Evolutionary conservation across 805 yeast genomes (phyloP).

Genomic region (Saccharomycopsis sp.): DNA sequence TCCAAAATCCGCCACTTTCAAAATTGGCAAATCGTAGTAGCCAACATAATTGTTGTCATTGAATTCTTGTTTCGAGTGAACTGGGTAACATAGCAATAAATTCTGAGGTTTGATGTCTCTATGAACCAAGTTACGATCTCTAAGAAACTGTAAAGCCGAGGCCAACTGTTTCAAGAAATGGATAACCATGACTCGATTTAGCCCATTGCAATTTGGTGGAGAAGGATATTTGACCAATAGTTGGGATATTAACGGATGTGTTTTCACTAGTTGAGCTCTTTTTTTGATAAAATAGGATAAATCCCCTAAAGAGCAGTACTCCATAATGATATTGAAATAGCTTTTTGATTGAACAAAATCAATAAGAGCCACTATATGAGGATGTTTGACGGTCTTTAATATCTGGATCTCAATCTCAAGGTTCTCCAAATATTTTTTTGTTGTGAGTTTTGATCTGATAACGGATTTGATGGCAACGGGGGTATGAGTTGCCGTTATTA

Average conservation of each 20-base stretch:
- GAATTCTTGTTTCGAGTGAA: slow-evolving; percentile 53
- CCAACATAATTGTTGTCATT: slow-evolving; percentile 55
- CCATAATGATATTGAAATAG: slow-evolving; percentile 89
- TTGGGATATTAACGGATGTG: slow-evolving; percentile 71
- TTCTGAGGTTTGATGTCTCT: slow-evolving; percentile 95
- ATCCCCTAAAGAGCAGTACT: slow-evolving; percentile 93
- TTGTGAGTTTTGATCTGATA: slow-evolving; percentile 67
- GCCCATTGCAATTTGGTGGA: slow-evolving; percentile 67
- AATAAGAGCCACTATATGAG: slow-evolving; percentile 80
- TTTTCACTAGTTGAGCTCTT: slow-evolving; percentile 57
- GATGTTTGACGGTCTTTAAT: slow-evolving; percentile 78
- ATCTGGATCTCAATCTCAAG: slow-evolving; percentile 89
- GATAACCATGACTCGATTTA: slow-evolving; percentile 66
- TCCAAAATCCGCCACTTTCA: slow-evolving; percentile 95
- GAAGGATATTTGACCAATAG: slow-evolving; percentile 78
- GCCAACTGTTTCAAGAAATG: slow-evolving; percentile 84
- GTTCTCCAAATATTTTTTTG: slow-evolving; percentile 81
- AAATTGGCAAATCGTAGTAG: slow-evolving; percentile 77
- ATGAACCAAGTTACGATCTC: slow-evolving; percentile 81
- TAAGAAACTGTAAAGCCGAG: slow-evolving; percentile 71
- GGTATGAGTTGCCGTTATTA: slow-evolving; percentile 38
- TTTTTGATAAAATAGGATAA: slow-evolving; percentile 77
- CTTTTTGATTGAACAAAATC: slow-evolving; percentile 73
- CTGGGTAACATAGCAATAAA: slow-evolving; percentile 72
- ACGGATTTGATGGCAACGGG: slow-evolving; percentile 89